Evolutionary conservation across 2,329 filamentous ascomycete genomes (phyloP).

Genomic region (Aureobasidium sp.): DNA sequence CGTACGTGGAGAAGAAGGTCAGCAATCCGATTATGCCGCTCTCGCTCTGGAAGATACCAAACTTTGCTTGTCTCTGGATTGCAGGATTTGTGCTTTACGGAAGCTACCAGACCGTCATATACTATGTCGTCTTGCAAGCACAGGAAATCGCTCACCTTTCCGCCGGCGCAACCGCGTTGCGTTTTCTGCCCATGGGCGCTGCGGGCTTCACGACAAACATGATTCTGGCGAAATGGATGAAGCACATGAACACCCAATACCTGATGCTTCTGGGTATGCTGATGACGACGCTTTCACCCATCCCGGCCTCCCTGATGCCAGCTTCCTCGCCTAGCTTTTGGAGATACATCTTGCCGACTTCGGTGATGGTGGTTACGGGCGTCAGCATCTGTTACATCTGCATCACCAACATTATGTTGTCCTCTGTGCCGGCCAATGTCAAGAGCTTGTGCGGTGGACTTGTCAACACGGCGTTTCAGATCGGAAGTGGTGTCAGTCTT

Average conservation of each 20-base stretch:
- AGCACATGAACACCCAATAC: slow-evolving; percentile 31
- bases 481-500: slow-evolving; percentile 33
- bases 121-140: slow-evolving; percentile 35
- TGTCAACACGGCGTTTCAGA: slow-evolving; percentile 38
- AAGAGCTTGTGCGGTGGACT: slow-evolving; percentile 35
- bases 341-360: slow-evolving; percentile 33
- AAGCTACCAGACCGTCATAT: slow-evolving; percentile 35
- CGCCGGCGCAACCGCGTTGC: slow-evolving; percentile 31
- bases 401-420: slow-evolving; percentile 33
- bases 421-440: slow-evolving; percentile 32
- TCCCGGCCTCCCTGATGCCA: slow-evolving; percentile 25
- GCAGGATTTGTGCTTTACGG: slow-evolving; percentile 37
- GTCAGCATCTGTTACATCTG: slow-evolving; percentile 35
- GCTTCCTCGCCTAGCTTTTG: slow-evolving; percentile 23
- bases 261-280: slow-evolving; percentile 29
- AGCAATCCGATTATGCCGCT: slow-evolving; percentile 39
- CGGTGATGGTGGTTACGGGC: slow-evolving; percentile 32
- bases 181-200: slow-evolving; percentile 35
- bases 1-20: slow-evolving; percentile 35
- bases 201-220: slow-evolving; percentile 21
- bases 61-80: slow-evolving; percentile 39
- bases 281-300: slow-evolving; percentile 30
- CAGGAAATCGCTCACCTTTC: slow-evolving; percentile 33
- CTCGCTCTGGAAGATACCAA: slow-evolving; percentile 37
- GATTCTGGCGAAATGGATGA: slow-evolving; percentile 28